Evolutionary conservation across 306 rosid genomes (phyloP).

Genomic region (Medicago lupulina): DNA sequence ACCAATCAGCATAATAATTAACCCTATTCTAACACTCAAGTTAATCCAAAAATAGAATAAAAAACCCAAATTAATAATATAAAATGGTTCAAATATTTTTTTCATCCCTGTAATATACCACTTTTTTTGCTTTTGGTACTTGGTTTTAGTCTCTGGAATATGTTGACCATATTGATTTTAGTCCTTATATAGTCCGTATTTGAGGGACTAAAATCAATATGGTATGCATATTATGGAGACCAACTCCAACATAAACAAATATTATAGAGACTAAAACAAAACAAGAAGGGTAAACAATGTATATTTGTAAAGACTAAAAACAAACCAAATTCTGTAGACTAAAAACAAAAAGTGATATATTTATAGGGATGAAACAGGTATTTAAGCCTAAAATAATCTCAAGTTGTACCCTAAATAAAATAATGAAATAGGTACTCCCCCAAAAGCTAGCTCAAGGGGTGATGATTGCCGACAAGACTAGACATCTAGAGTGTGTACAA

Average conservation of each 20-base stretch:
- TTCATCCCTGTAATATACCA: background rate
- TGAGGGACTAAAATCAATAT: background rate
- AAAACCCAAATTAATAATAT: background rate
- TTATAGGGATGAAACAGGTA: background rate
- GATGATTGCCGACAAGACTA: background rate
- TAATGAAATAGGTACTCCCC: background rate
- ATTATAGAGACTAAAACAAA: background rate
- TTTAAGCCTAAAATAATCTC: background rate
- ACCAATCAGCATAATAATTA: background rate
- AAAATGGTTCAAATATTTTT: background rate
- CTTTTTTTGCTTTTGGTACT: background rate
- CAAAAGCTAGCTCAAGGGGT: background rate
- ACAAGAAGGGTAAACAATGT: background rate
- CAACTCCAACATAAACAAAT: conserved; percentile 1
- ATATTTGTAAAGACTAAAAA: background rate
- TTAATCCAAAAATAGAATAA: conserved; percentile 17
- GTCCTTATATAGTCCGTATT: background rate
- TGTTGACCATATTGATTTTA: conserved; percentile 4
- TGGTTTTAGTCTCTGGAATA: background rate
- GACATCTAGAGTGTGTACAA: background rate
- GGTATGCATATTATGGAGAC: background rate
- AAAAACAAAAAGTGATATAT: background rate
- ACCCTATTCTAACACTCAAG: conserved; percentile 13
- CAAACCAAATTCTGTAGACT: background rate
- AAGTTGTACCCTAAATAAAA: background rate